Base-by-base conservation (phyloP, 129 eudicot genomes). In the sunflower (Helianthus annuus) region DNA sequence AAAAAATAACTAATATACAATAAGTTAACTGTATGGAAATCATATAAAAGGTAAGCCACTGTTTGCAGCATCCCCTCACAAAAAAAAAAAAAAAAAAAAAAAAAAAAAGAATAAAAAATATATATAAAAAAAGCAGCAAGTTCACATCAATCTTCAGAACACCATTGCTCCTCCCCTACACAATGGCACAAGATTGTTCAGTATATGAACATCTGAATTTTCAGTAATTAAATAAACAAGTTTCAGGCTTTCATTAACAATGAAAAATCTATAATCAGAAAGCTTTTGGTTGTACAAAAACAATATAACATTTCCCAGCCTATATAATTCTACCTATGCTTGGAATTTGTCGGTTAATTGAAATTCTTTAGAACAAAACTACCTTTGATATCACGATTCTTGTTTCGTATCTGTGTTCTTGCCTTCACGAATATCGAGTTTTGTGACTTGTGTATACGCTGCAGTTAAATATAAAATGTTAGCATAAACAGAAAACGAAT, bases 331-430 rank as follows among this genome's bases (percentile, higher is more conserved):
- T 51, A 42, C 44, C 56, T 53, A 38, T 7, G 78, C 11, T 11
- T 15, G 10, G 3, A 69, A 42, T 42, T 42, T 39, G 32, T 61
- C 7, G 54, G 53, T 4, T 34, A 12, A 64, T 29, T 11, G n/a
- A 12, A 29, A 46, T 14, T 19, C 36, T 7, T 40, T 5, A n/a
- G 54, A 36, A 75, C 38, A 60, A 57, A 49, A 24, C 4, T 64
- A 77, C 81, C 81, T 78, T 65, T 78, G 34, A 78, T 78, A 78
- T 78, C 82, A 2, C 86, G 83, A 14, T 85, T 74, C 81, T 71
- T 81, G 86, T 81, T 78, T 61, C 84, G 52, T 66, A 81, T 58
- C 46, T 81, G 89, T 15, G 84, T 81, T 64, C 80, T 85, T 57
- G 84, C 89, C 73, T 81, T 85, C 46, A 75, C 66, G 44, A 81